A percentile compares a stretch with the other conserved stretches of the same genome.
Conservation (phyloP, 2,329 filamentous ascomycete species). For the Penicillium sp. region DNA sequence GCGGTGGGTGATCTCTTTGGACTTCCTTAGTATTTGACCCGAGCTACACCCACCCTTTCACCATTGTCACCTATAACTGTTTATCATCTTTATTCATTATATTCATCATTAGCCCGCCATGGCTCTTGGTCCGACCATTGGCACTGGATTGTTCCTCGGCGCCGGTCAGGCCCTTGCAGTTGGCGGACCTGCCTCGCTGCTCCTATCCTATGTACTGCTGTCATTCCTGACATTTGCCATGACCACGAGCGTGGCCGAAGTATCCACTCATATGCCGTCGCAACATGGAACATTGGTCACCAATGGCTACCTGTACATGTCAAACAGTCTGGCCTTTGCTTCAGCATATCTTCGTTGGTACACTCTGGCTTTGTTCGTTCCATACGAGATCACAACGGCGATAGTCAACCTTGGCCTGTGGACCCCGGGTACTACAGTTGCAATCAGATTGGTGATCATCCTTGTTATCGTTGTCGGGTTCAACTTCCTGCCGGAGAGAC, state of each 20-base stretch:
- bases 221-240: slow-evolving; percentile 49
- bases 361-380: slow-evolving; percentile 45
- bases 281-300: slow-evolving; percentile 42
- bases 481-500: slow-evolving; percentile 49
- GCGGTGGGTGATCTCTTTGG: background rate
- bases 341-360: slow-evolving; percentile 49
- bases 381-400: slow-evolving; percentile 64
- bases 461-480: slow-evolving; percentile 57
- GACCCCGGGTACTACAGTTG: slow-evolving; percentile 42
- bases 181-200: slow-evolving; percentile 53
- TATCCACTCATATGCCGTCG: slow-evolving; percentile 39
- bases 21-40: background rate
- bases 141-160: slow-evolving; percentile 56
- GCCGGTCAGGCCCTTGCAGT: slow-evolving; percentile 54
- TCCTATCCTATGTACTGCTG: slow-evolving; percentile 53
- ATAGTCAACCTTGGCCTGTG: slow-evolving; percentile 64
- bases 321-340: slow-evolving; percentile 40
- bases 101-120: slow-evolving; percentile 41
- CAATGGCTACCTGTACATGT: slow-evolving; percentile 42
- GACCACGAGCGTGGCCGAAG: slow-evolving; percentile 46
- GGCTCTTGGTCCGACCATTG: slow-evolving; percentile 58
- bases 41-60: background rate
- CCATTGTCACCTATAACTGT: background rate
- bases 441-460: slow-evolving; percentile 52
- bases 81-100: slow-evolving; percentile 6